Base-by-base conservation (phyloP, 805 yeast genomes). In the Wickerhamomyces bovis region DNA sequence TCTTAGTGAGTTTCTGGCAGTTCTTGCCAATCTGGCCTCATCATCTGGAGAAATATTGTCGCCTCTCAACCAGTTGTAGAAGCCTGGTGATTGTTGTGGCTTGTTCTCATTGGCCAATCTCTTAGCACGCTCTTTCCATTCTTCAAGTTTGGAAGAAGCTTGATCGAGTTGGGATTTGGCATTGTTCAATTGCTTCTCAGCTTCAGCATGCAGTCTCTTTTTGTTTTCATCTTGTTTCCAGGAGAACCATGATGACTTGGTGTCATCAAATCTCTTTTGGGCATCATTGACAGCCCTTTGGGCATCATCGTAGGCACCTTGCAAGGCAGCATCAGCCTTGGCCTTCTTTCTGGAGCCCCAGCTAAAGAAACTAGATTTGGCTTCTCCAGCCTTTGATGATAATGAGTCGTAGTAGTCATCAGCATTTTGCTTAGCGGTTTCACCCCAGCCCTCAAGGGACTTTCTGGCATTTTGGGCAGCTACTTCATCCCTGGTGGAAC, bases 401-500 rank as follows among this genome's bases (percentile, higher is more conserved):
- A 58, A 22, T 6, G 60, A 49, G 5, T 60, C 61, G 31, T 57
- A 57, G 39, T 58, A 58, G 15, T 55, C 62, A 42, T 48, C 44
- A 4, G 63, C 57, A 38, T 46, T 55, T 39, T 55, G 55, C 12
- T 56, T 56, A 5, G 77, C 78, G 41, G 67, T 61, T 42, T 72
- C 76, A 31, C 78, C 76, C 73, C 76, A 74, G 1, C 78, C 78
- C 21, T 56, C 59, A 4, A 73, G 61, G 4, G 72, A 58, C 6
- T 59, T 53, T 43, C 61, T 62, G 3, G 76, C 70, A 21, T 53
- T 46, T 36, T 56, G 55, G 1, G 64, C 65, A 26, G 63, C 48
- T 22, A 64, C 60, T 18, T 58, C 60, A 20, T 67, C 65, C 31
- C 58, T 65, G 11, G 53, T 46, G 18, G 44, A 40, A 38, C 42